These are phyloP conservation scores for Morella rubra DNA, from an alignment of 306 rosid species.

Conservation along the genomic window DNA sequence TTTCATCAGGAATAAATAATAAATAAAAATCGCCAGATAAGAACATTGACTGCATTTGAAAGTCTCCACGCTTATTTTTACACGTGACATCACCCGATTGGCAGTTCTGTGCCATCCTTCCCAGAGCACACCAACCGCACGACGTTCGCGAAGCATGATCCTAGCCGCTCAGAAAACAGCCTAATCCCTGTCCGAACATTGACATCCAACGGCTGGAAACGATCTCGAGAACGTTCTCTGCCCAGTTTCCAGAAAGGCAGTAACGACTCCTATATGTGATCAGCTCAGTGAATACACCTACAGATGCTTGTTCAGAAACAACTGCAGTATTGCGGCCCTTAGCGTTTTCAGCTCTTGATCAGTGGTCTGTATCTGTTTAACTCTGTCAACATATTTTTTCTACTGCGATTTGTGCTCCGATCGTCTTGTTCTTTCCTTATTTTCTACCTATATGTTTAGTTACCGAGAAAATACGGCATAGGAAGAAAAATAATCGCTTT, in stretches of 20 bases:
- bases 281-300: neutral
- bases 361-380: too few relatives aligned
- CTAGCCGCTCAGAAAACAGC: neutral
- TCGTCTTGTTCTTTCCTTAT: neutral
- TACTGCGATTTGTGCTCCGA: neutral
- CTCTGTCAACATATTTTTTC: too few relatives aligned
- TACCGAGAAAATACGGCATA: neutral
- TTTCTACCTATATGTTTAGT: neutral
- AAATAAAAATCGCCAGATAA: too few relatives aligned
- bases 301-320: too few relatives aligned
- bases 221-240: slow-evolving; percentile 20
- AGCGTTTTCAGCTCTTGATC: neutral
- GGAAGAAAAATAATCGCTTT: neutral
- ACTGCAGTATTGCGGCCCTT: neutral
- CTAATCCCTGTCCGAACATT: neutral
- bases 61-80: neutral
- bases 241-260: neutral
- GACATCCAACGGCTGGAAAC: neutral
- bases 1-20: too few relatives aligned
- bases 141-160: neutral
- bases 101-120: neutral
- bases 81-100: neutral
- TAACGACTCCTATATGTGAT: neutral
- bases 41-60: too few relatives aligned
- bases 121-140: neutral